A percentile compares a stretch with the other conserved stretches of the same genome.
Conservation (phyloP, 2,329 filamentous ascomycete genomes). For the Helminthosporium solani region DNA sequence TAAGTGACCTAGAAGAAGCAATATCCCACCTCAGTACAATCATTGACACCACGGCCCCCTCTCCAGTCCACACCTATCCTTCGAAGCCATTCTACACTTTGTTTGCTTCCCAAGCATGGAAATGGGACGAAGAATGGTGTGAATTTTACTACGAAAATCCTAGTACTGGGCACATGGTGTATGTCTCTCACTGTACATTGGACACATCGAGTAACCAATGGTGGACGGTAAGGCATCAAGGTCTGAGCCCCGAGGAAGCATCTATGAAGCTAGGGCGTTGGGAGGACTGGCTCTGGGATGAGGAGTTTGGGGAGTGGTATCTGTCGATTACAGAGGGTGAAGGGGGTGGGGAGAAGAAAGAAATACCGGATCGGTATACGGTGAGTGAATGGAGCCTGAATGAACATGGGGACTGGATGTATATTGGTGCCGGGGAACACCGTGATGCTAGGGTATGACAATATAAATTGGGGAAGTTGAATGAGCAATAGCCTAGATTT, state of each 20-base stretch:
- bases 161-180: neutral
- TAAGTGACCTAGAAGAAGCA: constrained; percentile 13
- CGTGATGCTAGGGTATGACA: too few relatives aligned
- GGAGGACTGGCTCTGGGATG: constrained; percentile 24
- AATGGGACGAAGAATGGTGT: neutral
- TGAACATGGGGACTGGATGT: constrained; percentile 14
- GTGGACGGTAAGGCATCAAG: constrained; percentile 6
- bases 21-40: constrained; percentile 7
- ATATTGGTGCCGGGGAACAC: constrained; percentile 1
- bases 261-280: constrained; percentile 16
- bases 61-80: neutral
- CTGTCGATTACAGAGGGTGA: constrained; percentile 7
- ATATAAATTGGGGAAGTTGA: too few relatives aligned
- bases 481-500: too few relatives aligned
- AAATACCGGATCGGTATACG: constrained; percentile 7
- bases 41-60: constrained; percentile 6
- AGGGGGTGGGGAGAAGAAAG: neutral
- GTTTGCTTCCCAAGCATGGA: neutral
- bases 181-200: constrained; percentile 6
- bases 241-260: constrained; percentile 9
- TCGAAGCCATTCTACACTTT: neutral
- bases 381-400: constrained; percentile 15
- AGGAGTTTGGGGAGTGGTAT: constrained; percentile 16
- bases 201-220: constrained; percentile 11
- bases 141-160: neutral